Base-by-base conservation (phyloP, 148 eudicot genomes). In the Nyssa sinensis region DNA sequence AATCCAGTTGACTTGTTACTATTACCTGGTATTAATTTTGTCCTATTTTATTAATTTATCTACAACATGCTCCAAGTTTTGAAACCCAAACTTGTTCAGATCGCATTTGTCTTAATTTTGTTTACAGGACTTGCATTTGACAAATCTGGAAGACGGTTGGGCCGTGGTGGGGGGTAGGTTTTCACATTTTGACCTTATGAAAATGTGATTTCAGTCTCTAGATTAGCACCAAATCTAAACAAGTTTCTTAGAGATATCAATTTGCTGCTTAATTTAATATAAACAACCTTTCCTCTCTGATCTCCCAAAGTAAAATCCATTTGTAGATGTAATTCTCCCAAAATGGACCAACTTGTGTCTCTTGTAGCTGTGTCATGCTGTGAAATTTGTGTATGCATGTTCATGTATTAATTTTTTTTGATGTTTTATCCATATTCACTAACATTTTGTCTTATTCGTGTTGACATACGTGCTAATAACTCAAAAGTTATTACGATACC, bases 141-240 rank as follows among this genome's bases (percentile, higher is more conserved):
- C 83, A 93, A 76, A 87, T 75, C 88, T 75, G 98, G 99, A 81
- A 88, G 93, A 77, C 96, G 99, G 34, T 78, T 96, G 82, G 99
- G 99, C 79, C 99, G 99, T 69, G 98, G 99, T 68, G 99, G 99
- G 83, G 99, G 99, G 99, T 96, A 87, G 71, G 97, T 78, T 33
- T 67, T 17, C 41, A 25, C 34, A 58, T 69, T 51, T 69, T 32
- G 61, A 29, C 68, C 7, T 49, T 41, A 16, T 28, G 16, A 37
- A 17, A 19, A 44, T 75, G 21, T 34, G 60, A 49, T 37, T 57
- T 59, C 68, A 1, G 63, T 62, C 69, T 49, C 49, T 57, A 16
- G 12, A 14, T 59, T 65, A 53, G 66, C 33, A 27, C 72, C 53
- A 24, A 39, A 62, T 23, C 24, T 39, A 58, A 14, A 21, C 44